Evolutionary conservation across 2,329 filamentous ascomycete genomes (phyloP), one percentile per base, ranked within the genome.

Genomic region (Lachnellula hyalina): DNA sequence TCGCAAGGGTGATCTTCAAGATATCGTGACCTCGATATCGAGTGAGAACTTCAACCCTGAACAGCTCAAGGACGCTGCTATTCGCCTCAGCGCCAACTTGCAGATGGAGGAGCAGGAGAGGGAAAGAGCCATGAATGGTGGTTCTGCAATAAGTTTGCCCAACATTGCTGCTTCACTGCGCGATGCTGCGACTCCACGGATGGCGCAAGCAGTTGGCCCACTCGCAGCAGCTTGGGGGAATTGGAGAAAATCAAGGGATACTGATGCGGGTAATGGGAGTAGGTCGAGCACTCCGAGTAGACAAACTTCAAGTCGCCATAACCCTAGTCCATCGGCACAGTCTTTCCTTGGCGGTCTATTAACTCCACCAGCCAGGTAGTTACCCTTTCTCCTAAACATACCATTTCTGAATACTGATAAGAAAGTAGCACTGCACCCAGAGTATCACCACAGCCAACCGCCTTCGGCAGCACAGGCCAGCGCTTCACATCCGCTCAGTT

Each of bases 61-160:
- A 59, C 80, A 82, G 5, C 88, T 96, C 60, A 89, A 89, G 65
- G 92, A 97, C 68, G 91, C 92, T 5, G 89, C 90, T 36, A 97
- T 97, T 64, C 87, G 94, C 51, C 85, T 99, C 57, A 90, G 90
- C 69, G 90, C 94, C 14, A 96, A 96, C 67, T 78, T 99, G 36
- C 90, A 97, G 70, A 99, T 99, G 94, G 93, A 99, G 71, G 89
- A 95, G 69, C 90, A 96, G 70, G 92, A 96, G 73, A 89, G 90
- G 50, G 93, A 97, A 71, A 83, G 94, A 56, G 86, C 90, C 0
- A 81, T 89, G 73, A 85, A 87, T 52, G 85, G 85, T 47, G 82
- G 82, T 14, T 87, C 84, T 7, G 76, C 82, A 28, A 78, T 86
- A 57, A 82, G 78, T 52, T 77, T 94, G 63, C 88, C 89, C 4